These are phyloP conservation scores for Pulchroboletus neoregius DNA, from an alignment of 1,284 basidiomycete species.

Conservation along the genomic window DNA sequence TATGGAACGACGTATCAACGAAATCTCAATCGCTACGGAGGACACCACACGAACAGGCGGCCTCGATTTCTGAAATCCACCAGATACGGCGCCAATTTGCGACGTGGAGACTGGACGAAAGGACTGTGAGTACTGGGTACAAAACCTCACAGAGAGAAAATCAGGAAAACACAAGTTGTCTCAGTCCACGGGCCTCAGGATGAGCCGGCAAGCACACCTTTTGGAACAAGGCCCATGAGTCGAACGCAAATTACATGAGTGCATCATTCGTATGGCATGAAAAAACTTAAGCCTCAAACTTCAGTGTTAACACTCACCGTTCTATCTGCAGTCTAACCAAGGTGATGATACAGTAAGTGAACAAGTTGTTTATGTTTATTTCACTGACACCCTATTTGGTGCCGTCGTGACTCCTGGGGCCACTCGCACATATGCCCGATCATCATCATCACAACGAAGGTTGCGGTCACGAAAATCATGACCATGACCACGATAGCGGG, in stretches of 20 bases:
- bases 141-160: slow-evolving; percentile 5
- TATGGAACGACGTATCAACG: slow-evolving; percentile 19
- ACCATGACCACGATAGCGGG: slow-evolving; percentile 46
- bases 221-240: slow-evolving; percentile 53
- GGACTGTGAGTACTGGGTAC: slow-evolving; percentile 14
- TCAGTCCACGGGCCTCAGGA: slow-evolving; percentile 65
- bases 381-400: not conserved
- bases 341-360: slow-evolving; percentile 1
- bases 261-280: slow-evolving; percentile 45
- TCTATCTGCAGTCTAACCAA: not conserved
- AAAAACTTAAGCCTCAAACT: not conserved
- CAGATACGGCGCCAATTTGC: not conserved
- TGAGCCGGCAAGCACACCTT: slow-evolving; percentile 69
- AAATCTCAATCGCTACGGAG: slow-evolving; percentile 13
- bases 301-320: slow-evolving; percentile 17
- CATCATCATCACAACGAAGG: slow-evolving; percentile 53
- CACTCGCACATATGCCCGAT: slow-evolving; percentile 13
- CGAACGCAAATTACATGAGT: slow-evolving; percentile 83
- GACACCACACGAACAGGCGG: slow-evolving; percentile 13
- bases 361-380: slow-evolving; percentile 17
- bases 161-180: slow-evolving; percentile 56
- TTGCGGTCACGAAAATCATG: slow-evolving; percentile 55
- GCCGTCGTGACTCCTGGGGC: no score
- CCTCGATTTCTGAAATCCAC: slow-evolving; percentile 9
- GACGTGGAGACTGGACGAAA: slow-evolving; percentile 2